Evolutionary conservation across 73 alveolate genomes (phyloP), one percentile per base, ranked within the genome.

Genomic region (Paramecium octaurelia): DNA sequence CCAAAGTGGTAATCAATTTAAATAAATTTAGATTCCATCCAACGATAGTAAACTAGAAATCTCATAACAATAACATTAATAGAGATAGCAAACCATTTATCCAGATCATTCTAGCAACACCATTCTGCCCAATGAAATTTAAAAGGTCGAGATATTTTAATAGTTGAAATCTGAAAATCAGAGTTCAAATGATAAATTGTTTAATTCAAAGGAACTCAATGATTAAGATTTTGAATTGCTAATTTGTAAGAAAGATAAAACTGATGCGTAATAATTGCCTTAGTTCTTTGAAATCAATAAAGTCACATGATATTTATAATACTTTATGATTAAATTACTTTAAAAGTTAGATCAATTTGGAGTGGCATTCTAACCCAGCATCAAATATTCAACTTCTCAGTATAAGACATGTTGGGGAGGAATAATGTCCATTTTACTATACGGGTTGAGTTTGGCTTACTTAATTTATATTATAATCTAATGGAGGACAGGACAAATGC

Each of bases 391-490:
- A 60, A 60, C 46, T 9, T 24, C 38, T 34, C 83, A 60, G 1
- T 60, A 60, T 60, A 77, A 77, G 31, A 77, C 90, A 9, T 0
- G 14, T 40, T 40, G 21, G 24, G 90, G 90, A 71, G 86, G 86
- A 14, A 14, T 31, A 31, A 71, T 71, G 86, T 71, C 86, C 4
- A 43, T 77, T 9, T 8, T 77, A 43, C 6, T 77, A 5, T 77
- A 77, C 43, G 90, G 90, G 16, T 43, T 77, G 44, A 77, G 90
- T n/a, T 43, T 77, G n/a, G 73, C 73, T 9, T 77, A 40, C 71
- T 77, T 77, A 9, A 12, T 77, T 43, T 77, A 77, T 24, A 46
- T 21, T 8, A 18, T 43, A 24, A 34, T 43, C 27, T 4, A 29
- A 40, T 77, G 90, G 90, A 24, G 46, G 42, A 42, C 90, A n/a